phyloP scores from a whole-genome alignment of 352 stramenopile genomes.

The Globisporangium paddicum region DNA sequence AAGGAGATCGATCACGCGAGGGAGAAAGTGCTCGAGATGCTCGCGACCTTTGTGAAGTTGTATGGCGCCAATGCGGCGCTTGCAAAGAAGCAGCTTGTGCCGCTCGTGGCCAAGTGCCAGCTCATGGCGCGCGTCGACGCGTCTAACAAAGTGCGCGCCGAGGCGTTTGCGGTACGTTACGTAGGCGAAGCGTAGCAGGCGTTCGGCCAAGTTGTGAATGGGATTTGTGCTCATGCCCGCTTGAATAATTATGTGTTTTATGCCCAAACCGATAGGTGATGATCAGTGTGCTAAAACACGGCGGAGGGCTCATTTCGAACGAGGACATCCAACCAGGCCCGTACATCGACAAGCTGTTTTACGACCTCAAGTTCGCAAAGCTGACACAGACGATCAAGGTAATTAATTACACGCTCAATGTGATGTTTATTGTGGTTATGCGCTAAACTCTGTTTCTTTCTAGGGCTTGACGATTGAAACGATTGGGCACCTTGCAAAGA shows the following conservation, averaged over 20 bases:
- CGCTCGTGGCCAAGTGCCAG: slow-evolving; percentile 40
- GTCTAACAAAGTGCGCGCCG: slow-evolving; percentile 63
- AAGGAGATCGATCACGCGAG: slow-evolving; percentile 44
- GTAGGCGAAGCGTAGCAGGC: background rate
- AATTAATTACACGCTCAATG: no score
- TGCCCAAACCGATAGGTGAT: slow-evolving; percentile 31
- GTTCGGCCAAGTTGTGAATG: background rate
- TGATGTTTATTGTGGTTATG: no score
- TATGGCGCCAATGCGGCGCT: slow-evolving; percentile 46
- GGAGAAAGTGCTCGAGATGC: slow-evolving; percentile 42
- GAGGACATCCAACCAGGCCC: slow-evolving; percentile 42
- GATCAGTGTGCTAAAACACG: slow-evolving; percentile 51
- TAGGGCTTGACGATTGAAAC: slow-evolving; percentile 60
- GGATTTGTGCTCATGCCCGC: background rate
- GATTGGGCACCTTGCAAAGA: slow-evolving; percentile 51
- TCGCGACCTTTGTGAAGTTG: slow-evolving; percentile 45
- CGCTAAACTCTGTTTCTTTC: background rate
- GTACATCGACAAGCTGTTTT: slow-evolving; percentile 69
- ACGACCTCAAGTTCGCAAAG: slow-evolving; percentile 75
- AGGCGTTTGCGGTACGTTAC: slow-evolving; percentile 33
- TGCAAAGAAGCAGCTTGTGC: slow-evolving; percentile 38
- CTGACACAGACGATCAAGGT: slow-evolving; percentile 64
- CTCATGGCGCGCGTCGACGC: slow-evolving; percentile 43
- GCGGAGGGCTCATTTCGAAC: slow-evolving; percentile 21
- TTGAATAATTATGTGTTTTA: background rate